phyloP scores from a whole-genome alignment of 2,329 filamentous ascomycete species.

The Pseudogymnoascus sp. region DNA sequence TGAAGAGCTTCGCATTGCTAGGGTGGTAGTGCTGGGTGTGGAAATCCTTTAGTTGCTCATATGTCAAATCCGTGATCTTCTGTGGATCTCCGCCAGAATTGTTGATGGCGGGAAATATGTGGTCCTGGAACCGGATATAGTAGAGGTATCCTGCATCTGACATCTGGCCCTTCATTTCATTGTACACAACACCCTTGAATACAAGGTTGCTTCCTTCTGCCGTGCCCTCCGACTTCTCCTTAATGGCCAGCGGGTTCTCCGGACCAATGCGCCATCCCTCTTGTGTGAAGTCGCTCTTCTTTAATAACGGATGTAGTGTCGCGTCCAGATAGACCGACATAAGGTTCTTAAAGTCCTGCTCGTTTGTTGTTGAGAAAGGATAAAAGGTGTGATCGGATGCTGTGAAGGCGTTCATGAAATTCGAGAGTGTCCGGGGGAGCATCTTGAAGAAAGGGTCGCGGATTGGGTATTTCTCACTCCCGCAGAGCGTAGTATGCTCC shows the following conservation, averaged over 20 bases:
- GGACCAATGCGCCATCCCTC: slow-evolving; percentile 96
- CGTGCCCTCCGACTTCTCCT: slow-evolving; percentile 34
- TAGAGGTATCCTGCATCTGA: slow-evolving; percentile 94
- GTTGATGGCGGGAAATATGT: slow-evolving; percentile 88
- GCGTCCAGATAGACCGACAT: slow-evolving; percentile 96
- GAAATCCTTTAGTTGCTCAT: slow-evolving; percentile 80
- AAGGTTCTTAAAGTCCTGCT: slow-evolving; percentile 89
- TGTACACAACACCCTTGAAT: slow-evolving; percentile 98
- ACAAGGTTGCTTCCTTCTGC: slow-evolving; percentile 61
- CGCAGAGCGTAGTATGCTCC: slow-evolving; percentile 94
- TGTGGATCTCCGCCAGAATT: slow-evolving; percentile 96
- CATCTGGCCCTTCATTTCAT: slow-evolving; percentile 99
- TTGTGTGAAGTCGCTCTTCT: slow-evolving; percentile 86
- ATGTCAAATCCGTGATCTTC: slow-evolving; percentile 91
- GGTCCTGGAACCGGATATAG: slow-evolving; percentile 91
- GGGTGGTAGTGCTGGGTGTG: slow-evolving; percentile 94
- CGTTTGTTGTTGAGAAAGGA: slow-evolving; percentile 93
- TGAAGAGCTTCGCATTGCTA: slow-evolving; percentile 92
- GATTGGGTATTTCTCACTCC: slow-evolving; percentile 93
- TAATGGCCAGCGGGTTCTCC: slow-evolving; percentile 61
- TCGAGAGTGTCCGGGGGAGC: slow-evolving; percentile 94
- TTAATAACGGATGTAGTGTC: slow-evolving; percentile 81
- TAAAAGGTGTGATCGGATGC: slow-evolving; percentile 95
- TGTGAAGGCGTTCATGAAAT: slow-evolving; percentile 99
- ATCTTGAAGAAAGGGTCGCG: slow-evolving; percentile 99